Evolutionary conservation across 495 filamentous ascomycete species (phyloP), one percentile per base, ranked within the genome.

Genomic region (Podospora pseudoanserina): DNA sequence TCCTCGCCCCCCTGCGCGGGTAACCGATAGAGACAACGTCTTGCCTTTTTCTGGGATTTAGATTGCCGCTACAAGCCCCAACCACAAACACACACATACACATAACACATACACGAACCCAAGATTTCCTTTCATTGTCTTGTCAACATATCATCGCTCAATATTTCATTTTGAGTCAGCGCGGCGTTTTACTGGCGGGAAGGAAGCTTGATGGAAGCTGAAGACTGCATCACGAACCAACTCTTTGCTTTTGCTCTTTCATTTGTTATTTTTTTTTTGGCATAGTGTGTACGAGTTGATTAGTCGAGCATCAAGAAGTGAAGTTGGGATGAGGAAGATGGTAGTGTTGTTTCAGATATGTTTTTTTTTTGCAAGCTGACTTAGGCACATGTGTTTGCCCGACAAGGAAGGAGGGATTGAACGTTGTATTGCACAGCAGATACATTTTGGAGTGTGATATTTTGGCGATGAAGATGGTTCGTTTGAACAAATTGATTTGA

Each of bases 41-140:
- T 72, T 70, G 54, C 74, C 72, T 34, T 71, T 74, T 49, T 70
- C 71, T 1, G 72, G 67, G 11, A 72, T 72, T n/a, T 70, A 34
- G 64, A 49, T 49, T 49, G 39, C 15, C 2, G 7, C 4, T 16
- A 49, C 39, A 49, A 49, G 13, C 39, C 39, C 6, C 19, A 16
- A 9, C 55, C 19, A 39, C 28, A 26, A 65, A 34, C 9, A 23
- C 27, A 63, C 30, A 16, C 57, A 55, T 15, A 32, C 44, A 54
- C 44, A 66, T 30, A 32, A 66, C 39, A 32, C 54, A 28, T 53
- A 30, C 27, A 32, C 67, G 16, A 56, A 65, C 30, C 15, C 6
- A 63, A 62, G 32, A 3, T 11, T 65, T 72, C 66, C 55, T 20
- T 68, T 49, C 28, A 4, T 27, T 27, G 44, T 53, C 20, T 32